Evolutionary conservation across 1,284 basidiomycete species (phyloP).

Genomic region (Puccinia hordei): DNA sequence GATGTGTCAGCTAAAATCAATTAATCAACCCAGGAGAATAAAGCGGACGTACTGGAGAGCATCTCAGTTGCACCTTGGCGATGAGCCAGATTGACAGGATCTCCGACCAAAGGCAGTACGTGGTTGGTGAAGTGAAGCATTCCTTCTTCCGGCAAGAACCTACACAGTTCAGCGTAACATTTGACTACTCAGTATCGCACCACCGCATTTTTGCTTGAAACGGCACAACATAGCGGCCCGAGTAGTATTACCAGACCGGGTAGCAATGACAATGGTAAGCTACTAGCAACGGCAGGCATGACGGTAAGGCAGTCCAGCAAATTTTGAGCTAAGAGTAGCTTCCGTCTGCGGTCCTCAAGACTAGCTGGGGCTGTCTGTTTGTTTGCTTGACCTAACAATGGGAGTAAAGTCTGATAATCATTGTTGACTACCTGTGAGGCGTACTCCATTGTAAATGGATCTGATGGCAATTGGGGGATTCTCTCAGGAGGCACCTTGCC

Average conservation of each 20-base stretch:
- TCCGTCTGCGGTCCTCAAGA: constrained; percentile 76
- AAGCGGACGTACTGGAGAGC: constrained; percentile 73
- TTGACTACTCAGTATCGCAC: constrained; percentile 83
- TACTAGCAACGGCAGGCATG: constrained; percentile 76
- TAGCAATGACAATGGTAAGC: constrained; percentile 73
- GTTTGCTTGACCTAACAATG: constrained; percentile 70
- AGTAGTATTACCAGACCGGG: constrained; percentile 72
- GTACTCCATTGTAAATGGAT: constrained; percentile 72
- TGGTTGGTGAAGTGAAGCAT: constrained; percentile 86
- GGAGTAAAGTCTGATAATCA: constrained; percentile 75
- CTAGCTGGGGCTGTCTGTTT: constrained; percentile 72
- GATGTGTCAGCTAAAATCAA: background rate
- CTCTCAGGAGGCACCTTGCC: constrained; percentile 79
- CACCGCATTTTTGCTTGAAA: constrained; percentile 82
- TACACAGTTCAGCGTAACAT: constrained; percentile 83
- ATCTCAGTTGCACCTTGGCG: constrained; percentile 88
- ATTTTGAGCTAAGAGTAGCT: constrained; percentile 78
- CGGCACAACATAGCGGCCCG: constrained; percentile 72
- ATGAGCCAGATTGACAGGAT: constrained; percentile 74
- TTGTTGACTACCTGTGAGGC: constrained; percentile 61
- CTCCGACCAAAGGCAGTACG: constrained; percentile 81
- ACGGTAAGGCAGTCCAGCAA: constrained; percentile 91
- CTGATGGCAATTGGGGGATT: constrained; percentile 76
- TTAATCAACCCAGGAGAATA: background rate
- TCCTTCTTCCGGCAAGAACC: constrained; percentile 77